Conservation (phyloP, 225 moss, liverwort and hornwort species). For the Bryoerythrophyllum caledonicum region DNA sequence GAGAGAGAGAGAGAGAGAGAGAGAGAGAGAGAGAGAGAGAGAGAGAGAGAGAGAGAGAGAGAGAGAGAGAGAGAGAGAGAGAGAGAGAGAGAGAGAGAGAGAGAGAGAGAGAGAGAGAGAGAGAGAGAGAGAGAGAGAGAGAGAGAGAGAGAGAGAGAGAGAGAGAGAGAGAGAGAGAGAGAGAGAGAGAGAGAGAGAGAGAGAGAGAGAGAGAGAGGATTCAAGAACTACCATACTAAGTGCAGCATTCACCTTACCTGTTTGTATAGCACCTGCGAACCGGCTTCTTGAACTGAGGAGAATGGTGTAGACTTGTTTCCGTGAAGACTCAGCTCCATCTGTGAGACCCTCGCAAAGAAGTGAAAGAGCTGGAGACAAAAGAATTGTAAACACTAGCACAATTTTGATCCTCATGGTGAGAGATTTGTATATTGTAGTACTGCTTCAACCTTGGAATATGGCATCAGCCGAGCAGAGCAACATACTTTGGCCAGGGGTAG, state of each 20-base stretch:
- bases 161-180: no score
- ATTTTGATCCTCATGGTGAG: constrained; percentile 3
- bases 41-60: no score
- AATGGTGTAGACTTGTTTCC: constrained; percentile 15
- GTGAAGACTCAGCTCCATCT: constrained; percentile 14
- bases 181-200: no score
- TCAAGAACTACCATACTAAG: not conserved
- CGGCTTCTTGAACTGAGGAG: constrained; percentile 21
- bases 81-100: no score
- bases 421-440: not conserved
- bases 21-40: no score
- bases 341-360: constrained; percentile 16
- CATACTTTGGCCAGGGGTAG: not conserved
- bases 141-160: no score
- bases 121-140: no score
- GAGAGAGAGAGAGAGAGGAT: not conserved
- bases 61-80: no score
- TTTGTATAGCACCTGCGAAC: constrained; percentile 1
- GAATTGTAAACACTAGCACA: constrained; percentile 23
- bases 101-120: no score
- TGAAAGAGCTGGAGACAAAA: constrained; percentile 32
- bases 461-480: not conserved
- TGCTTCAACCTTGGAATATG: not conserved
- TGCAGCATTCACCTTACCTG: constrained; percentile 20
- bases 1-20: no score